A percentile compares a stretch with the other conserved stretches of the same genome.
These are phyloP conservation scores for Lactarius hengduanensis DNA, from an alignment of 768 basidiomycete genomes.

Conservation along the genomic window DNA sequence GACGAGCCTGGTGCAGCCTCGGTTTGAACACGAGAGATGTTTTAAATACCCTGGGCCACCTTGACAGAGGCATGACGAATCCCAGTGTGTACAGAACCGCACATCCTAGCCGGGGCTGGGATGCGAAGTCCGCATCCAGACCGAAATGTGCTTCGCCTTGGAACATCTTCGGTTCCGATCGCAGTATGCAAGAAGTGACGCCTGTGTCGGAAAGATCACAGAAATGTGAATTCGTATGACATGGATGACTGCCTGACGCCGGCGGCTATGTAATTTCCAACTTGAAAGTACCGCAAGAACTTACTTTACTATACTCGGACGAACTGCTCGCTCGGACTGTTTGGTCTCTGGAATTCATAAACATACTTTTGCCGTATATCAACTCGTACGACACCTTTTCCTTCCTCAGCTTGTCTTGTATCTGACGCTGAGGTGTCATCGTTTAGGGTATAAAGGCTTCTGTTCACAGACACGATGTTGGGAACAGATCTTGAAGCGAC, in stretches of 20 bases:
- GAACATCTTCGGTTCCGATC: background rate
- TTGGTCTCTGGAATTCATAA: too few relatives aligned
- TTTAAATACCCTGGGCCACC: conserved; percentile 1
- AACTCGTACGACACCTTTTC: too few relatives aligned
- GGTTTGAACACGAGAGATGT: background rate
- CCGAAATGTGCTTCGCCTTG: background rate
- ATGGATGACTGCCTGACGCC: too few relatives aligned
- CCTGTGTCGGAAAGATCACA: background rate
- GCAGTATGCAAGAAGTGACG: background rate
- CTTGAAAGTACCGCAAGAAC: too few relatives aligned
- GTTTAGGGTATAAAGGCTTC: too few relatives aligned
- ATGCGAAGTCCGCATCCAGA: background rate
- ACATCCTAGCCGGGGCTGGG: too few relatives aligned
- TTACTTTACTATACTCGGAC: too few relatives aligned
- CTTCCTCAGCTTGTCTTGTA: too few relatives aligned
- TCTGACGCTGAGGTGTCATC: too few relatives aligned
- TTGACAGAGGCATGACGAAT: background rate
- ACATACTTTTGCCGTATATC: too few relatives aligned
- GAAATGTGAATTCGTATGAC: background rate
- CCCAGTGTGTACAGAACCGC: background rate
- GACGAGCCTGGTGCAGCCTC: background rate
- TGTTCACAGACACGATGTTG: background rate
- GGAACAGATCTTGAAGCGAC: background rate
- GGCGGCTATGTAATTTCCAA: too few relatives aligned
- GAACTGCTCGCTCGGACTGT: too few relatives aligned